phyloP scores from a whole-genome alignment of 495 filamentous ascomycete species.

The Talaromyces stipitatus region DNA sequence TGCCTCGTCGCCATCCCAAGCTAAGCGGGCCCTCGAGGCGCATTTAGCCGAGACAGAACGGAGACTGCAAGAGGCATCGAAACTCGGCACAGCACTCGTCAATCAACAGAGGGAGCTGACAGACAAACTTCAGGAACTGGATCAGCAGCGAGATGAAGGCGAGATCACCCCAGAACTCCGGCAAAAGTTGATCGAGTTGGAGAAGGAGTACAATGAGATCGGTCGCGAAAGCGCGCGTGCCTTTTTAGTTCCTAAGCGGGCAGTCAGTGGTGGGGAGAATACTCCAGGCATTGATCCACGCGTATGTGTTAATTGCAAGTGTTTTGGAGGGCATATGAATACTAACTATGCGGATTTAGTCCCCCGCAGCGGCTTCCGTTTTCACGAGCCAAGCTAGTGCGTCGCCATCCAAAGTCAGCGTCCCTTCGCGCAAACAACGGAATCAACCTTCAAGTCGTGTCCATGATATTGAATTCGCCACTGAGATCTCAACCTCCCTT shows the following conservation, averaged over 20 bases:
- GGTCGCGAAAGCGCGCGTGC: slow-evolving; percentile 83
- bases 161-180: slow-evolving; percentile 80
- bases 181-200: slow-evolving; percentile 75
- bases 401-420: slow-evolving; percentile 83
- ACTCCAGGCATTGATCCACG: slow-evolving; percentile 52
- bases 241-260: slow-evolving; percentile 72
- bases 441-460: slow-evolving; percentile 82
- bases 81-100: slow-evolving; percentile 75
- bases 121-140: slow-evolving; percentile 76
- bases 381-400: slow-evolving; percentile 77
- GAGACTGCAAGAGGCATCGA: slow-evolving; percentile 82
- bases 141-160: slow-evolving; percentile 67
- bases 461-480: slow-evolving; percentile 92
- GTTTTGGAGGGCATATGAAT: not conserved
- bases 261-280: slow-evolving; percentile 58
- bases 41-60: slow-evolving; percentile 88
- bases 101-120: slow-evolving; percentile 74
- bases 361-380: slow-evolving; percentile 59
- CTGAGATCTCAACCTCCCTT: slow-evolving; percentile 87
- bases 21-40: slow-evolving; percentile 80
- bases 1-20: slow-evolving; percentile 71
- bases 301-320: slow-evolving; percentile 4
- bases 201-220: slow-evolving; percentile 92
- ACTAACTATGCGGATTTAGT: slow-evolving; percentile 30
- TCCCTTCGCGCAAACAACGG: slow-evolving; percentile 75